Base-by-base conservation (phyloP, 2,329 filamentous ascomycete species). In the Elsinoe arachidis region DNA sequence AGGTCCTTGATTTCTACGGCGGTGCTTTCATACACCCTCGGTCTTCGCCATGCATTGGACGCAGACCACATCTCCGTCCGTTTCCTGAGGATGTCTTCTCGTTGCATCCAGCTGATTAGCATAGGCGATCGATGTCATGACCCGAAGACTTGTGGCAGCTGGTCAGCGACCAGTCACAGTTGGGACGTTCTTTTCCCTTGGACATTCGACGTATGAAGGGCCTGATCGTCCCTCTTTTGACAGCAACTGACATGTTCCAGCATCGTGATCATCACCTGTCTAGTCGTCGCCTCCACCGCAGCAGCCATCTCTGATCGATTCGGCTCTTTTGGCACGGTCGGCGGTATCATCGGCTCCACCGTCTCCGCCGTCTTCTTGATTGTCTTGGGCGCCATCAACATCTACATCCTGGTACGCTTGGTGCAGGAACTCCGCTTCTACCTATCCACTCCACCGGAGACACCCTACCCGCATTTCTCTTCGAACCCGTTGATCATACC, bases 1-100 rank as follows among this genome's bases (percentile, higher is more conserved):
- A 81, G 78, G 0, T 74, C 78, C 0, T 80, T 96, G 61, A 82
- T 91, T 52, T 87, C 87, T 1, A 86, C 90, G 2, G 89, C 90
- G 1, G 84, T 91, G 1, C 80, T 97, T 0, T 85, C 91, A 23
- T 97, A 95, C 71, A 89, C 89, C 0, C 80, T 97, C 10, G 92
- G 92, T 2, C 80, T 97, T 11, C 86, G 92, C 41, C 92, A 97
- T 76, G 92, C 92, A n/a, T 82, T 97, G 44, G 93, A 97, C 67
- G 93, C 92, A n/a, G 92, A 97, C 72, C 93, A 97, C 68, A 88
- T 88, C 62, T 84, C 82, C 39, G 77, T 80, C 70, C 39, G 65
- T 58, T 10, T n/a, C 2, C 14, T 46, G 19, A 34, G 33, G 47
- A 46, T 46, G 2, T 21, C 17, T 15, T 41, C 21, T 15, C 3